Evolutionary conservation across 1,139 yeast species (phyloP), one percentile per base, ranked within the genome.

Genomic region (Zygosaccharomyces sapae): DNA sequence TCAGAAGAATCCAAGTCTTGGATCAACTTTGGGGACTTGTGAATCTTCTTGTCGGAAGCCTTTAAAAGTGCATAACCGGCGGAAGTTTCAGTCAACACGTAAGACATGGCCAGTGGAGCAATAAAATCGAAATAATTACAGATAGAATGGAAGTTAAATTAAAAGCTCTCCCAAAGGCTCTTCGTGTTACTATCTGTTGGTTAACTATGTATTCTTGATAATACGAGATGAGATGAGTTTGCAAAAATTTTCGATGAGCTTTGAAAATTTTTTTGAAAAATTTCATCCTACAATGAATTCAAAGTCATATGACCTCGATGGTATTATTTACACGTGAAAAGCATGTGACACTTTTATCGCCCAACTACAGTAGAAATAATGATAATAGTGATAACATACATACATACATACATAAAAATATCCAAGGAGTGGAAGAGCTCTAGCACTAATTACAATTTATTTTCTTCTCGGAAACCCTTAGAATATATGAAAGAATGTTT

Each of bases 51-150:
- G 77, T 92, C 97, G 56, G 96, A 83, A 51, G 97, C 96, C 75
- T 92, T 92, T 66, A 92, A 80, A 68, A 92, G 79, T 69, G 97
- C 97, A 69, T 92, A 92, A 68, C 98, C 98, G 49, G 98, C 98
- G 56, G 97, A 87, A 56, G 97, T 92, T 77, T 92, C 98, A 54
- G 97, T 86, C 70, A 92, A 81, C 66, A 92, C 92, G 79, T 80
- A 89, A 60, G 97, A 88, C 97, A 89, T 89, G 47, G 39, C 46
- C 47, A 38, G 37, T 34, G 31, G 31, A 10, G 40, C 6, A 24
- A 25, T 20, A 20, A 4, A 30, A 37, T 24, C 16, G 12, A 24
- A 19, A n/a, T 34, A 12, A 34, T 37, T 27, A 27, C 31, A 6
- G n/a, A 9, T 4, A 4, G 31, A 13, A 27, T 27, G 31, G 5